Evolutionary conservation across 352 stramenopile genomes (phyloP), one percentile per base, ranked within the genome.

Genomic region (Phytopythium mirpurense): DNA sequence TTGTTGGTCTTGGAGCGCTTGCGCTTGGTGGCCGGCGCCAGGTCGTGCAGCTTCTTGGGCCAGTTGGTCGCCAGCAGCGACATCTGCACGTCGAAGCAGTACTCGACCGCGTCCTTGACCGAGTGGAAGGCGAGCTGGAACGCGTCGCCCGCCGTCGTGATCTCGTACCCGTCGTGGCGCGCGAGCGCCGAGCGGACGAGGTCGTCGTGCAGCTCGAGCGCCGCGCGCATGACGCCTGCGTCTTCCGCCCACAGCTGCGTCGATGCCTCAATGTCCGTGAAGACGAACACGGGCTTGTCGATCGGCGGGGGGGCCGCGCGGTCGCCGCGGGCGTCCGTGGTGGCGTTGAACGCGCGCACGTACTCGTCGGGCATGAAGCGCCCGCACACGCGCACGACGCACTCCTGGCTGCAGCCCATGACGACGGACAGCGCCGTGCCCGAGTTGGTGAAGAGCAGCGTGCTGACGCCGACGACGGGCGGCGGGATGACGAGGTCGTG

Each of bases 261-360:
- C 21, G 76, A 87, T 16, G 71, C 68, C 53, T 87, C 74, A 47
- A 83, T 83, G 58, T 87, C 76, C 16, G 76, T 87, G 72, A 78
- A 82, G 24, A 87, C 72, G 40, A 87, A 86, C 32, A 87, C 70
- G 8, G 74, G 76, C 19, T 80, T 70, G 15, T 57, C 58, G 21
- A 58, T 55, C 18, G 72, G 71, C 11, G 72, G 52, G 5, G 44
- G 44, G 12, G 52, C 40, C 1, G 40, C 57, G 12, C 45, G 48
- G 44, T 56, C 48, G n/a, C 31, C 59, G 54, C 63, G 60, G 10
- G 55, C 51, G 27, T 51, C 45, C 45, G 40, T 51, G 45, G n/a
- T 26, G 16, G 45, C 45, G 61, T 78, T 68, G 60, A 74, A 78
- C 40, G 58, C 64, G 21, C 70, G 56, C 2, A 68, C 68, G 50